Conservation (phyloP, 1,284 basidiomycete genomes). For the Leccinum brunneo-olivaceum region DNA sequence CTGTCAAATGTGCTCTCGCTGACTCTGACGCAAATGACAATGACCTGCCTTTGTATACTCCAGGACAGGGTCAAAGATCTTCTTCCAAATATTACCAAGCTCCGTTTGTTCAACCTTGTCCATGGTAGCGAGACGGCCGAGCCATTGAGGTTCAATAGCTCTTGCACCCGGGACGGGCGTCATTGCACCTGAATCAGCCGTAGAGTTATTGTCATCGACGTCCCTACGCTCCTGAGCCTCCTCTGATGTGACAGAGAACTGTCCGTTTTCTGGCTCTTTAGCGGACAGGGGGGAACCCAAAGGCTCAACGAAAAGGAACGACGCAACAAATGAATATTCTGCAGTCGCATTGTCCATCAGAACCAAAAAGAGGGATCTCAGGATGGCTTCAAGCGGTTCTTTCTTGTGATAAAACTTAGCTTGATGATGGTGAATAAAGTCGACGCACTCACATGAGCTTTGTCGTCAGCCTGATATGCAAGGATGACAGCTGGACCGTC, state of each 20-base stretch:
- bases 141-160: constrained; percentile 14
- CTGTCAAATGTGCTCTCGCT: not conserved
- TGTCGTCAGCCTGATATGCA: constrained; percentile 83
- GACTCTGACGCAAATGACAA: constrained; percentile 6
- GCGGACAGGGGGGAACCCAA: constrained; percentile 24
- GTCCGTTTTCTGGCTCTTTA: constrained; percentile 30
- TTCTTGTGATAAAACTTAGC: constrained; percentile 45
- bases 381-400: constrained; percentile 75
- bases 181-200: constrained; percentile 36
- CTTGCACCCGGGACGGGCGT: constrained; percentile 13
- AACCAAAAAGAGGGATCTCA: constrained; percentile 81
- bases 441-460: constrained; percentile 57
- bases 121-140: constrained; percentile 27
- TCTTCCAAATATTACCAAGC: constrained; percentile 75
- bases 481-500: constrained; percentile 77
- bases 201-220: constrained; percentile 29
- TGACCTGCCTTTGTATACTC: constrained; percentile 68
- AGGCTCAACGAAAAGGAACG: constrained; percentile 64
- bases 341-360: constrained; percentile 90
- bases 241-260: constrained; percentile 32
- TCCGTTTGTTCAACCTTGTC: constrained; percentile 55
- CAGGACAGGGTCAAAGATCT: constrained; percentile 82
- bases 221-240: constrained; percentile 17
- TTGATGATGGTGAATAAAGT: not conserved
- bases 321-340: constrained; percentile 81